phyloP scores from a whole-genome alignment of 1,139 yeast species.

The Hemisphaericaspora subhashii region DNA sequence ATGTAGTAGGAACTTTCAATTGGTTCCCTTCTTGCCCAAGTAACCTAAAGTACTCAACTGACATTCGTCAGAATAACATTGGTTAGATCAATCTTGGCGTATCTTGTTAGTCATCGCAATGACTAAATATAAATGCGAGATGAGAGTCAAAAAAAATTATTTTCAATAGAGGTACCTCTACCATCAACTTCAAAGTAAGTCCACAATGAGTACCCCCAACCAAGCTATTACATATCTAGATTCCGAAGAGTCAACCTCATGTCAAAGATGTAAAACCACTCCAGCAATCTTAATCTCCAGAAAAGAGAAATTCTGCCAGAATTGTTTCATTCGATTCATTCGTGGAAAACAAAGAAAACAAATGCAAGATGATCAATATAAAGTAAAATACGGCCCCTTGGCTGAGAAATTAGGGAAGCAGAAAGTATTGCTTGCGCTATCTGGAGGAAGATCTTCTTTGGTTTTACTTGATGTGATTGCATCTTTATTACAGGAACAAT shows the following conservation, averaged over 20 bases:
- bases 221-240: constrained; percentile 21
- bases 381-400: constrained; percentile 56
- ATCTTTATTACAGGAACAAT: constrained; percentile 62
- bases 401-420: constrained; percentile 34
- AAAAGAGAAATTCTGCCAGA: constrained; percentile 67
- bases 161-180: no score
- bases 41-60: no score
- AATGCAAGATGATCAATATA: constrained; percentile 68
- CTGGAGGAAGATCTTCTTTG: constrained; percentile 67
- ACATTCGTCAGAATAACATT: no score
- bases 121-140: no score
- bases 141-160: no score
- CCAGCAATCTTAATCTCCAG: constrained; percentile 55
- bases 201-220: constrained; percentile 1
- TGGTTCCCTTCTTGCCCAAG: no score
- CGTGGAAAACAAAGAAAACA: constrained; percentile 78
- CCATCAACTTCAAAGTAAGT: no score
- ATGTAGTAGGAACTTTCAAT: no score
- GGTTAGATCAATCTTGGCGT: no score
- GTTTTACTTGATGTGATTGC: constrained; percentile 67
- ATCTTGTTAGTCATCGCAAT: no score
- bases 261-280: constrained; percentile 54
- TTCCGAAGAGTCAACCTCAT: constrained; percentile 13
- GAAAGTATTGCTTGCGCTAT: constrained; percentile 57
- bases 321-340: constrained; percentile 72